These are phyloP conservation scores for Beta vulgaris DNA, from an alignment of 148 eudicot species.

Conservation along the genomic window DNA sequence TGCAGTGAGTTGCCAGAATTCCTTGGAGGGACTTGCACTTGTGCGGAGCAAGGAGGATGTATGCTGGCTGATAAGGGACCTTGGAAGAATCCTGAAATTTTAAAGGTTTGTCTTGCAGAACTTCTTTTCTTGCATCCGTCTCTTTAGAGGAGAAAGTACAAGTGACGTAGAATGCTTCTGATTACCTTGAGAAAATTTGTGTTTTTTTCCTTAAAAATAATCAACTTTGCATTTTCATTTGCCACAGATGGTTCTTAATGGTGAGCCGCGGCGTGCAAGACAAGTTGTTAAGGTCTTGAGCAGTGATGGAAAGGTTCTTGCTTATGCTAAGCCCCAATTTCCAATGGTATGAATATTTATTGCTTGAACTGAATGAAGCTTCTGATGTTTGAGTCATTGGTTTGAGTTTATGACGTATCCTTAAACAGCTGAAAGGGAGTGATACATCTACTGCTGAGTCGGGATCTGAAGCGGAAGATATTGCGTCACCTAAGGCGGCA, in stretches of 20 bases:
- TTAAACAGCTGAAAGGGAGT: conserved; percentile 68
- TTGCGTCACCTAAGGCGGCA: conserved; percentile 73
- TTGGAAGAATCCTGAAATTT: conserved; percentile 81
- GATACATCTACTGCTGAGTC: conserved; percentile 96
- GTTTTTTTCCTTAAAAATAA: background rate
- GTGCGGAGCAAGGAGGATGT: conserved; percentile 84
- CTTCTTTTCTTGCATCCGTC: background rate
- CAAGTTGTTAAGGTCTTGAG: conserved; percentile 86
- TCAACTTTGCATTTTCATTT: background rate
- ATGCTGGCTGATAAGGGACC: conserved; percentile 91
- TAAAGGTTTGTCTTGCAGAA: conserved; percentile 51
- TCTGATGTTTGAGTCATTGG: background rate
- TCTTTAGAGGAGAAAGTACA: background rate
- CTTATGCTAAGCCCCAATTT: conserved; percentile 83
- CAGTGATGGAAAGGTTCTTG: conserved; percentile 91
- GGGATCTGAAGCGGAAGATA: conserved; percentile 99
- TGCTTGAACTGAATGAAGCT: background rate
- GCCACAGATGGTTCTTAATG: conserved; percentile 75
- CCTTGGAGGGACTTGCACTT: conserved; percentile 84
- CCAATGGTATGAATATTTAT: conserved; percentile 46
- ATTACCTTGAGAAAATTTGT: background rate
- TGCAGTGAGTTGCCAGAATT: conserved; percentile 91
- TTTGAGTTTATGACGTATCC: conserved; percentile 12
- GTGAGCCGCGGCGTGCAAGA: conserved; percentile 75
- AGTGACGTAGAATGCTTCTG: background rate